A percentile compares a stretch with the other conserved stretches of the same genome.
Conservation (phyloP, 108 stramenopile species). For the Seminavis robusta region DNA sequence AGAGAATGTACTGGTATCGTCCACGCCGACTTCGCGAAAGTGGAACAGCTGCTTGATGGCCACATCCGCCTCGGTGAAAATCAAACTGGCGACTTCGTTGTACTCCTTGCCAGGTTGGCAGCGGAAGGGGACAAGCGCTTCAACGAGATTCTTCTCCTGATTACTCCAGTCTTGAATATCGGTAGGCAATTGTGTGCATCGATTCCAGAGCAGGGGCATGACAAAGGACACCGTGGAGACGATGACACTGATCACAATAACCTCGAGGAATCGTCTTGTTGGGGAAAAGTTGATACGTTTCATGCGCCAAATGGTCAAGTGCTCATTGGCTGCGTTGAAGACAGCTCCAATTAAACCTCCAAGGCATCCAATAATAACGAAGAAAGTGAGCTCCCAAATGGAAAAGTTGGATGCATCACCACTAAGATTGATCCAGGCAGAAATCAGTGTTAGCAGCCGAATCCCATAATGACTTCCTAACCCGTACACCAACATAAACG, state of each 20-base stretch:
- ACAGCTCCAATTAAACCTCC: constrained; percentile 94
- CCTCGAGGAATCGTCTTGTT: constrained; percentile 73
- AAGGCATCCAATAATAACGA: constrained; percentile 87
- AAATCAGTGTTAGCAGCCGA: too few relatives aligned
- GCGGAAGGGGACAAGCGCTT: constrained; percentile 84
- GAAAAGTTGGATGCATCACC: constrained; percentile 80
- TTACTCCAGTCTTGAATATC: constrained; percentile 96
- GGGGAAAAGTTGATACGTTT: constrained; percentile 72
- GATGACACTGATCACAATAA: constrained; percentile 56
- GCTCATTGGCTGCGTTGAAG: constrained; percentile 94
- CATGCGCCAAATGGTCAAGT: constrained; percentile 89
- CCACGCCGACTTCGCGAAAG: constrained; percentile 92
- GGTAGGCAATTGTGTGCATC: constrained; percentile 86
- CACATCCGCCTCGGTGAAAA: constrained; percentile 91
- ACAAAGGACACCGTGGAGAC: constrained; percentile 79
- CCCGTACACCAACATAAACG: constrained; percentile 5
- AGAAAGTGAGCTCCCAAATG: constrained; percentile 92
- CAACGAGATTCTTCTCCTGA: constrained; percentile 90
- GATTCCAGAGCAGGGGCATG: constrained; percentile 86
- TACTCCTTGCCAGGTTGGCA: constrained; percentile 90
- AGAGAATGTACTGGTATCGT: constrained; percentile 85
- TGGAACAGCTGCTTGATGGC: constrained; percentile 96
- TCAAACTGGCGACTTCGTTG: constrained; percentile 95
- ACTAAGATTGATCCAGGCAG: constrained; percentile 5
- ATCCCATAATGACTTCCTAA: background rate